A percentile compares a stretch with the other conserved stretches of the same genome.
Evolutionary conservation across 768 basidiomycete genomes (phyloP).

Genomic region (Grammothele lineata): DNA sequence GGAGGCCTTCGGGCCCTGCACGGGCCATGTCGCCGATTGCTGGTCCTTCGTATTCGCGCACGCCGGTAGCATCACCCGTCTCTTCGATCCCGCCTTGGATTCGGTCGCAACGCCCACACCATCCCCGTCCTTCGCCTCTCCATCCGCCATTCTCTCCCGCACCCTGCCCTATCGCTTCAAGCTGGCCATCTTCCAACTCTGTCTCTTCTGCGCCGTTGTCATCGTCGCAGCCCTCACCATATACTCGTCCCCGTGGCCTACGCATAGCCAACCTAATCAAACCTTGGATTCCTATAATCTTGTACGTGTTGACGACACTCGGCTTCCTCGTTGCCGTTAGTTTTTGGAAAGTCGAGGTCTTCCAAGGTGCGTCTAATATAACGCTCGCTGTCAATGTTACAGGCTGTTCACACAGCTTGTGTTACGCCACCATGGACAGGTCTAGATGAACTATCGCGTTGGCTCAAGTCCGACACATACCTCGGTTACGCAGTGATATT

Average conservation of each 20-base stretch:
- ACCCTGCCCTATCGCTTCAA: constrained; percentile 14
- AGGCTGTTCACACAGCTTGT: constrained; percentile 5
- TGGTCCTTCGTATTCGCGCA: constrained; percentile 7
- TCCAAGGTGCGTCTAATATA: constrained; percentile 54
- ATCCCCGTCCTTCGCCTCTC: constrained; percentile 3
- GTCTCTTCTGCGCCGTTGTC: constrained; percentile 6
- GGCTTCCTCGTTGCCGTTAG: constrained; percentile 78
- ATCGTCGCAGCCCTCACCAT: constrained; percentile 15
- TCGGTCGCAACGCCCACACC: constrained; percentile 8
- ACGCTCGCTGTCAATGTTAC: constrained; percentile 12
- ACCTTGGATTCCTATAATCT: constrained; percentile 73
- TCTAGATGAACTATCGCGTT: constrained; percentile 77
- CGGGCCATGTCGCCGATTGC: constrained; percentile 7
- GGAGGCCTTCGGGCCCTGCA: constrained; percentile 5
- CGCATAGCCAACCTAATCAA: constrained; percentile 57
- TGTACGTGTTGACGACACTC: constrained; percentile 74
- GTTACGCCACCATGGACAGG: constrained; percentile 38
- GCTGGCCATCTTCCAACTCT: constrained; percentile 10
- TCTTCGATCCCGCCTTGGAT: constrained; percentile 17
- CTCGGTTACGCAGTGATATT: constrained; percentile 80
- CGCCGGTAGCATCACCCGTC: constrained; percentile 8
- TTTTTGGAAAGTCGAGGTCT: constrained; percentile 79
- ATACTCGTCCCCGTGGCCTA: constrained; percentile 32
- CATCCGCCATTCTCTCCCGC: constrained; percentile 16
- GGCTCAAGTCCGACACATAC: constrained; percentile 67